Percentiles rank a stretch among this genome's conserved stretches.
These are phyloP conservation scores for Penicillium sp. DNA, from an alignment of 2,329 filamentous ascomycete species.

Conservation along the genomic window DNA sequence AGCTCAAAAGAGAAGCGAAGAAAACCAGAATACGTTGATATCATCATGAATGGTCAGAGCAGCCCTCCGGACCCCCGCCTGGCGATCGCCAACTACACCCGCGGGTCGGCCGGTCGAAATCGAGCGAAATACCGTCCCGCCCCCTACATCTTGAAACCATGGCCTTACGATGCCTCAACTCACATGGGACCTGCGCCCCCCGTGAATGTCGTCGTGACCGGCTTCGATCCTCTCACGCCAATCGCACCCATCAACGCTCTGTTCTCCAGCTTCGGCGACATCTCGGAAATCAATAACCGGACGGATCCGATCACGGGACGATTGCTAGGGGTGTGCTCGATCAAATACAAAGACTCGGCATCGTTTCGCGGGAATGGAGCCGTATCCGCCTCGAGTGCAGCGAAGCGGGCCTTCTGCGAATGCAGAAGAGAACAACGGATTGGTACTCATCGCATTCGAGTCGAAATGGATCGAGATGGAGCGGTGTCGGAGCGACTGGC, in stretches of 20 bases:
- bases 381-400: slow-evolving; percentile 69
- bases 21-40: slow-evolving; percentile 50
- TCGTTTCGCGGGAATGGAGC: slow-evolving; percentile 48
- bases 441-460: slow-evolving; percentile 68
- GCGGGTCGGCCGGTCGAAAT: slow-evolving; percentile 59
- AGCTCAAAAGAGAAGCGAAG: slow-evolving; percentile 51
- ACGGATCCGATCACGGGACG: slow-evolving; percentile 92
- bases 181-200: slow-evolving; percentile 86
- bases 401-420: slow-evolving; percentile 67
- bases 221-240: slow-evolving; percentile 85
- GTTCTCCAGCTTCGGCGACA: slow-evolving; percentile 54
- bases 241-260: slow-evolving; percentile 47
- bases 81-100: slow-evolving; percentile 57
- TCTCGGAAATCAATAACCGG: slow-evolving; percentile 85
- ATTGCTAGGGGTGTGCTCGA: slow-evolving; percentile 86
- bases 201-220: slow-evolving; percentile 84
- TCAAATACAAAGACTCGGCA: slow-evolving; percentile 73
- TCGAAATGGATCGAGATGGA: slow-evolving; percentile 86
- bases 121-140: slow-evolving; percentile 64
- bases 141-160: slow-evolving; percentile 74
- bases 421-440: slow-evolving; percentile 74
- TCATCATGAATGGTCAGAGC: slow-evolving; percentile 50
- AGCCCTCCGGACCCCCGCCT: slow-evolving; percentile 77
- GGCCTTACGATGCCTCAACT: slow-evolving; percentile 71
- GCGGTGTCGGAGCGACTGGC: slow-evolving; percentile 73